Conservation (phyloP, 2,329 filamentous ascomycete species). For the Sporothrix inflata region DNA sequence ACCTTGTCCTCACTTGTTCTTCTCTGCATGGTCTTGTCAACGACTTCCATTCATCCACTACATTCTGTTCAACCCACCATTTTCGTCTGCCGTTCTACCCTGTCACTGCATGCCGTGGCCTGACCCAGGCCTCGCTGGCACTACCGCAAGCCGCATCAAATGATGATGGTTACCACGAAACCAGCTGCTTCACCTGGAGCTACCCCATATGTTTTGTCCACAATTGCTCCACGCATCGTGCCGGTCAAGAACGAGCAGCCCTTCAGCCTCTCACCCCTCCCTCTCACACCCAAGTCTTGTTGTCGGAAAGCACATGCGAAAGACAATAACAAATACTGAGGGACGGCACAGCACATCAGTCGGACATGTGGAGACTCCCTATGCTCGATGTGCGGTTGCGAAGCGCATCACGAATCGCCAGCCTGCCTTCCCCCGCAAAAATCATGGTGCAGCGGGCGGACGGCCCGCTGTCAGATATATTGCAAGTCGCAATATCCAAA, state of each 20-base stretch:
- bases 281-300: slow-evolving; percentile 3
- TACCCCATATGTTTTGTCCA: not conserved
- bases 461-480: slow-evolving; percentile 15
- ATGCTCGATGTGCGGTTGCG: not conserved
- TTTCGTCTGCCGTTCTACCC: not conserved
- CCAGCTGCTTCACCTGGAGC: not conserved
- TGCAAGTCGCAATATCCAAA: not conserved
- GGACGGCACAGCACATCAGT: slow-evolving; percentile 12
- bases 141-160: slow-evolving; percentile 1
- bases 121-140: not conserved
- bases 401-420: not conserved
- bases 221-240: not conserved
- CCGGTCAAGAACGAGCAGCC: not conserved
- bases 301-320: slow-evolving; percentile 17
- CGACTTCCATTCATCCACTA: not conserved
- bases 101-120: not conserved
- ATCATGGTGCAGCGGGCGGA: not conserved
- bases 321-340: not conserved
- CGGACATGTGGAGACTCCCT: slow-evolving; percentile 6
- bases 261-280: not conserved
- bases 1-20: not conserved
- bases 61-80: not conserved
- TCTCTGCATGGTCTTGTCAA: not conserved
- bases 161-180: not conserved
- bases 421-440: slow-evolving; percentile 18